Base-by-base conservation (phyloP, 2,329 filamentous ascomycete genomes). In the Xylaria polymorpha region DNA sequence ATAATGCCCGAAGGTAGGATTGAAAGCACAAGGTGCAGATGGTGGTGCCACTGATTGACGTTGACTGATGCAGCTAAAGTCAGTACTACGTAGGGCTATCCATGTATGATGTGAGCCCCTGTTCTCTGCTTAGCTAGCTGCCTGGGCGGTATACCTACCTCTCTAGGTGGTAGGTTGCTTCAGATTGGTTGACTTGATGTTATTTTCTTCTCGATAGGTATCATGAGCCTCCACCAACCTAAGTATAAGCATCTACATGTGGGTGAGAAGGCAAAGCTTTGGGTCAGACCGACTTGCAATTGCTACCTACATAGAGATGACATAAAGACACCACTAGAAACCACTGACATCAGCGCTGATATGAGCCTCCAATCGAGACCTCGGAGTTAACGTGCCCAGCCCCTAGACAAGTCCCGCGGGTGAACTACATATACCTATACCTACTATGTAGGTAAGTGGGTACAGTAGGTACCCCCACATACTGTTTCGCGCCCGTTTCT, bases 21-120 rank as follows among this genome's bases (percentile, higher is more conserved):
- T 44, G n/a, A n/a, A 53, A 12, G 32, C 18, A 62, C 22, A 18
- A 50, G 25, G 39, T 9, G 37, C 20, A 61, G 15, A 39, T 20
- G 51, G 15, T n/a, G 53, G 48, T 53, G 43, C 15, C 39, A 8
- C 20, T 22, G 35, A 32, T 58, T 64, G 43, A 35, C 35, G 43
- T 46, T 48, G 41, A 59, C 25, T 29, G 25, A n/a, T 20, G 41
- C 20, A 46, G 25, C 56, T 15, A 39, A 39, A 46, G 18, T 14
- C 32, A 4, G 32, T 20, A 22, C 15, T 37, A 37, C 32, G 50
- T 35, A 53, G 18, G 50, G 15, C 15, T 32, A 25, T 50, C 50
- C 18, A 20, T 55, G 50, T 20, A n/a, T 35, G 18, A 55, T 10
- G 29, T 20, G 15, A 22, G 25, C 51, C 50, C 50, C 50, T 55